Evolutionary conservation across 768 basidiomycete genomes (phyloP), one percentile per base, ranked within the genome.

Genomic region (Tulasnella sp.): DNA sequence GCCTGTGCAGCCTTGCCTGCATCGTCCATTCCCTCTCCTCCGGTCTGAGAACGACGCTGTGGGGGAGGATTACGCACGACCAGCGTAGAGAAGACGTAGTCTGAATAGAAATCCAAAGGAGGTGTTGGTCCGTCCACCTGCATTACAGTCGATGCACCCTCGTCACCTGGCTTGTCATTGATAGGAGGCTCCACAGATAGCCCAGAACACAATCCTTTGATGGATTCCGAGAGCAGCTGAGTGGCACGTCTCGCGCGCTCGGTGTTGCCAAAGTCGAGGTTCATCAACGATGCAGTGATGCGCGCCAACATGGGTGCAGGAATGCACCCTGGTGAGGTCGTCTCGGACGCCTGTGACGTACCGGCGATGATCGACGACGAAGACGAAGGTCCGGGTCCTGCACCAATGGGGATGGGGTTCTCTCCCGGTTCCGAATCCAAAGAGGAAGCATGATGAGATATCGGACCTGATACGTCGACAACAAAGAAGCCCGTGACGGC

Each of bases 401-500:
- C 37, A 14, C 62, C 60, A 36, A 61, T 60, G 29, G 70, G 63
- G n/a, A 17, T 12, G 40, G 31, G 8, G 21, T 12, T 27, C 14
- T 15, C 17, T 2, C 51, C 41, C 34, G 31, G 36, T 6, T 53
- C 46, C 27, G 39, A n/a, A 14, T 37, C 27, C n/a, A 48, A 21
- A 7, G 49, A 23, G 12, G 19, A 21, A 17, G 8, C 34, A 27
- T 66, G 43, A 39, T 14, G 31, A 36, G 43, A 46, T 17, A 37
- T 49, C 11, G 45, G 42, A 27, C 36, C 55, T 7, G 51, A 25
- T 46, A 74, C 72, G 62, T 75, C 70, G 29, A 78, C 74, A n/a
- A 79, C 77, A 67, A 97, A 97, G 72, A 99, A 99, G 0, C 87
- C 94, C 2, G 92, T 97, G 14, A 94, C 79, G 1, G 87, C 85